phyloP scores from a whole-genome alignment of 1,139 yeast genomes.

The Blastobotrys raffinosifermentans region DNA sequence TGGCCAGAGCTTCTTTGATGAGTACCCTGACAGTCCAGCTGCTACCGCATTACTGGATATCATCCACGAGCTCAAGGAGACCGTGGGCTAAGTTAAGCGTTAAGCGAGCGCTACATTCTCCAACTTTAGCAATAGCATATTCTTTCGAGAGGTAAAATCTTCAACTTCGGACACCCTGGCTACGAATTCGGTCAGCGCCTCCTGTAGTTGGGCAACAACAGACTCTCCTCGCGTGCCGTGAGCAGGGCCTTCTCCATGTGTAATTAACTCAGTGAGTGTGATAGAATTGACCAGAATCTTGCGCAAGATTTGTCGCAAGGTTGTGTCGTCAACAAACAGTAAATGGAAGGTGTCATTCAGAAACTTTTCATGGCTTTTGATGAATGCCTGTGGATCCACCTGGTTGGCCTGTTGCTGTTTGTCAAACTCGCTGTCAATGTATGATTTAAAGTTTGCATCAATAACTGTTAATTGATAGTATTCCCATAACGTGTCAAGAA shows the following conservation, averaged over 20 bases:
- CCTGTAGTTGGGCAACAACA: background rate
- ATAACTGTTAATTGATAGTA: constrained; percentile 20
- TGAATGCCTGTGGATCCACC: constrained; percentile 18
- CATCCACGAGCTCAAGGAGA: constrained; percentile 36
- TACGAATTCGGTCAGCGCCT: background rate
- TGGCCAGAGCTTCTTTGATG: constrained; percentile 78
- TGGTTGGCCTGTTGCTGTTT: constrained; percentile 5
- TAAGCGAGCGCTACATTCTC: background rate
- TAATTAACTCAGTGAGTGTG: no score
- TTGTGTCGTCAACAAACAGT: constrained; percentile 14
- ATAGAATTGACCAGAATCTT: constrained; percentile 12
- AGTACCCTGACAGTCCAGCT: constrained; percentile 90
- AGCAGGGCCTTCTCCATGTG: no score
- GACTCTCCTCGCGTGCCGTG: background rate
- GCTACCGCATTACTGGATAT: constrained; percentile 80
- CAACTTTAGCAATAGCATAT: background rate
- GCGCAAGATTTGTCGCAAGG: constrained; percentile 13
- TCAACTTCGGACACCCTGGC: background rate
- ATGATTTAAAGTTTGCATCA: constrained; percentile 11
- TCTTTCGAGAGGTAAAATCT: background rate
- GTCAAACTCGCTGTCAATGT: constrained; percentile 5
- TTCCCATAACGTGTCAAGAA: constrained; percentile 24
- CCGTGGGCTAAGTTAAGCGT: constrained; percentile 7
- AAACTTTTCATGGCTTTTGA: constrained; percentile 12
- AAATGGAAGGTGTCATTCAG: constrained; percentile 13